Conservation (phyloP, 495 filamentous ascomycete genomes). For the Chaetomium fimeti region DNA sequence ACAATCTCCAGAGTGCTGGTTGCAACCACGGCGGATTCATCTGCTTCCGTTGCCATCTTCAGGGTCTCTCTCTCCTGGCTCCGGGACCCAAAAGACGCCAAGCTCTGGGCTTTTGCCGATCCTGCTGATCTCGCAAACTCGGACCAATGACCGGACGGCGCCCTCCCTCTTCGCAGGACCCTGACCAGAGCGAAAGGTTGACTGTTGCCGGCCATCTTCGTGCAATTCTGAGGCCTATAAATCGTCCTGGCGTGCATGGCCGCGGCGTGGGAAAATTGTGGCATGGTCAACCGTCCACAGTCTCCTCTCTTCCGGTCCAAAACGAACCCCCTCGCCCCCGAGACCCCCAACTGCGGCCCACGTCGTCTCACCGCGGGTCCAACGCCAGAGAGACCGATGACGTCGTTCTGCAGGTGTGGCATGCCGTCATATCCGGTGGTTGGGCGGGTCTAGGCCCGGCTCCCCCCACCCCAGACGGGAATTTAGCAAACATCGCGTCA, state of each 20-base stretch:
- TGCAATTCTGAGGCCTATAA: background rate
- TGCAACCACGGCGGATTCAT: background rate
- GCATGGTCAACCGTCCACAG: background rate
- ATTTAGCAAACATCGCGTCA: conserved; percentile 16
- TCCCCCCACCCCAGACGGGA: conserved; percentile 8
- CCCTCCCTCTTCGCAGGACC: conserved; percentile 19
- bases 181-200: conserved; percentile 1
- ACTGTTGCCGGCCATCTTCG: background rate
- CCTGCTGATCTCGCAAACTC: conserved; percentile 13
- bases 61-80: conserved; percentile 3
- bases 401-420: conserved; percentile 9
- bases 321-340: background rate
- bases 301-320: background rate
- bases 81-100: conserved; percentile 5
- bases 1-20: no score
- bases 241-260: background rate
- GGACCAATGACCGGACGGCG: background rate
- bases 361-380: background rate
- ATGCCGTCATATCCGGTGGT: conserved; percentile 25
- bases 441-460: conserved; percentile 16
- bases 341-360: background rate
- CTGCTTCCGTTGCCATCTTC: conserved; percentile 2
- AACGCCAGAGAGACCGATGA: conserved; percentile 6
- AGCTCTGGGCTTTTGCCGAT: conserved; percentile 16
- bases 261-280: background rate